Evolutionary conservation across 768 basidiomycete species (phyloP), one percentile per base, ranked within the genome.

Genomic region (Phylloporus scabripes): DNA sequence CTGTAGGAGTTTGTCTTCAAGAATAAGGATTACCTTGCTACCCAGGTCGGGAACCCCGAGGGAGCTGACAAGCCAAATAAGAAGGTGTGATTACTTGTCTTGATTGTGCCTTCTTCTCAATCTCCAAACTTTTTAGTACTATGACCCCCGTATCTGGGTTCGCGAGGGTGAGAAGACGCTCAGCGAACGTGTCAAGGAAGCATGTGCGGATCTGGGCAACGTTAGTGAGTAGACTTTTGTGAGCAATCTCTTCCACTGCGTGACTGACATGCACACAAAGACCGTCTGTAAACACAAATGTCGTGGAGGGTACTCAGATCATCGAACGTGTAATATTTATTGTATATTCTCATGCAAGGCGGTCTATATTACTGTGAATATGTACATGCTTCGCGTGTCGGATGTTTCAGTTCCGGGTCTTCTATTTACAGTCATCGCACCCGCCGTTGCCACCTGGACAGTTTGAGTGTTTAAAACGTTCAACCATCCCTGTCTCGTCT

Each of bases 61-160:
- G 94, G 93, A 39, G 68, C 82, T 18, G 94, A 97, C 73, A 95
- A 95, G 78, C 95, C 95, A 49, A 98, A 99, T 84, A 99, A 99
- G 88, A 99, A 98, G 83, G 85, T 83, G 48, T 64, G 51, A 11
- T 8, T 17, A 23, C 21, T 37, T 8, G 2, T 11, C 38, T 42
- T 3, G 45, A 42, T 45, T 23, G 4, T 14, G 40, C 20, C 17
- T 23, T 23, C 12, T 12, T 7, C 3, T 31, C 49, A 51, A 14
- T 54, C 5, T 41, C 24, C 14, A 17, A 9, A 34, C 28, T 17
- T 17, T 17, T 12, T 54, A 87, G 87, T 86, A 70, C 76, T 95
- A 95, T 72, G 92, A 95, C 70, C 94, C 93, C 43, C 90, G 95
- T 75, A 85, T 94, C 51, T 99, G 95, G 95, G 92, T 99, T 44